Evolutionary conservation across 768 basidiomycete species (phyloP).

Genomic region (Neoboletus magnificus): DNA sequence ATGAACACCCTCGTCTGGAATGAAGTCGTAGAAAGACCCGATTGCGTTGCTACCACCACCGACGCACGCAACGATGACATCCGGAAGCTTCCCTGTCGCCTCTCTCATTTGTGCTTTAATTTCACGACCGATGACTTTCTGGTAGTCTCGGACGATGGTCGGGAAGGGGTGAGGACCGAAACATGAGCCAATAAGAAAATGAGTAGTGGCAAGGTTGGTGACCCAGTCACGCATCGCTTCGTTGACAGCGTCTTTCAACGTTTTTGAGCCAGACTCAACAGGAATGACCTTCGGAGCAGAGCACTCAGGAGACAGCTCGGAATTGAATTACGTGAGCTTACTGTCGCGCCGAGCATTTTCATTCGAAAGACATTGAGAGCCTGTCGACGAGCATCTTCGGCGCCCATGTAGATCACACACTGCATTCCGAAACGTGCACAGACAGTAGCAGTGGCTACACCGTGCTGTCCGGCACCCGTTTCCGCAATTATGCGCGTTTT

Average conservation of each 20-base stretch:
- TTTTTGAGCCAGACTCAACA: not conserved
- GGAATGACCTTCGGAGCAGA: not conserved
- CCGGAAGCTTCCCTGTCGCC: not conserved
- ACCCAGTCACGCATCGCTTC: slow-evolving; percentile 4
- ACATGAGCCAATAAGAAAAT: slow-evolving; percentile 2
- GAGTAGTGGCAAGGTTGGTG: not conserved
- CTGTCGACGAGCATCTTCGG: not conserved
- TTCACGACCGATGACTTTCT: not conserved
- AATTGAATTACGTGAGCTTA: not conserved
- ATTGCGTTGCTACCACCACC: not conserved
- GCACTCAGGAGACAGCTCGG: not conserved
- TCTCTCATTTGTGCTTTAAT: not conserved
- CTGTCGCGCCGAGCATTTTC: not conserved
- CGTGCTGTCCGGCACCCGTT: not conserved
- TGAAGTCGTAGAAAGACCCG: not conserved
- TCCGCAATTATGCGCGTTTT: not conserved
- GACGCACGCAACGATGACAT: not conserved
- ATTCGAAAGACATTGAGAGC: not conserved
- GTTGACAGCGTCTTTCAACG: not conserved
- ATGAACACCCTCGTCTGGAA: not conserved
- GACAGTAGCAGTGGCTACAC: not conserved
- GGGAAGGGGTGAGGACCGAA: slow-evolving; percentile 3
- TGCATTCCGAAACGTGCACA: not conserved
- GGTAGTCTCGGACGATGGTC: not conserved
- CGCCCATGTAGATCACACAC: not conserved